Conservation (phyloP, 1,139 yeast genomes). For the Zhuliangozyma blackwelliae region DNA sequence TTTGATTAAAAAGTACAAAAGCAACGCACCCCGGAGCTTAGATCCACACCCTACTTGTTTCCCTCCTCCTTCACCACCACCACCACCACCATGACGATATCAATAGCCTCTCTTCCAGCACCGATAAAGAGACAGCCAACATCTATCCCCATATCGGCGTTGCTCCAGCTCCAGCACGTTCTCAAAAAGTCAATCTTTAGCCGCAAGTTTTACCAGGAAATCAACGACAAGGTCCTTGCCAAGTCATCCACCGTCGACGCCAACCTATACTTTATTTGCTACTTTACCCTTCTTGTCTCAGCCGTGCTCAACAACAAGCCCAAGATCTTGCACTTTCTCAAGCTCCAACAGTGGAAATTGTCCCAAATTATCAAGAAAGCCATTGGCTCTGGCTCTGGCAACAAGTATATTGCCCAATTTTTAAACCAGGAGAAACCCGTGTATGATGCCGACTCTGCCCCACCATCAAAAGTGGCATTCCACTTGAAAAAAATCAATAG, state of each 20-base stretch:
- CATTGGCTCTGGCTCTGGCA: constrained; percentile 11
- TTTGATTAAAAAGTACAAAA: too few relatives aligned
- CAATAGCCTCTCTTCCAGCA: too few relatives aligned
- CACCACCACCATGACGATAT: too few relatives aligned
- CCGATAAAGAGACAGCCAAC: too few relatives aligned
- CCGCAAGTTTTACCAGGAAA: constrained; percentile 40
- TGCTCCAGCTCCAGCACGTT: constrained; percentile 18
- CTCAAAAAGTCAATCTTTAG: constrained; percentile 25
- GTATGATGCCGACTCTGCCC: constrained; percentile 2
- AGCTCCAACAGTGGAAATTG: constrained; percentile 22
- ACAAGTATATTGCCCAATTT: constrained; percentile 1
- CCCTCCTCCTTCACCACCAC: too few relatives aligned
- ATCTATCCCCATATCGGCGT: constrained; percentile 14
- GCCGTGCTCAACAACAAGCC: constrained; percentile 38
- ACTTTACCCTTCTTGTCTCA: constrained; percentile 38
- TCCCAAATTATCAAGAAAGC: constrained; percentile 6
- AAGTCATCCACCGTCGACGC: constrained; percentile 36
- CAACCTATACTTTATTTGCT: constrained; percentile 42
- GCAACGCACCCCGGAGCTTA: too few relatives aligned
- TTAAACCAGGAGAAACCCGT: constrained; percentile 3
- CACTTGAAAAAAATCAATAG: constrained; percentile 41
- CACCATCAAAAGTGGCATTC: constrained; percentile 26
- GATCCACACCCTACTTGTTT: too few relatives aligned
- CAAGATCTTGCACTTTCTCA: constrained; percentile 27
- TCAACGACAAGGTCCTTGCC: constrained; percentile 37